Percentiles rank a stretch among this genome's conserved stretches.
Evolutionary conservation across 1,284 basidiomycete species (phyloP).

Genomic region (Athelia psychrophila): DNA sequence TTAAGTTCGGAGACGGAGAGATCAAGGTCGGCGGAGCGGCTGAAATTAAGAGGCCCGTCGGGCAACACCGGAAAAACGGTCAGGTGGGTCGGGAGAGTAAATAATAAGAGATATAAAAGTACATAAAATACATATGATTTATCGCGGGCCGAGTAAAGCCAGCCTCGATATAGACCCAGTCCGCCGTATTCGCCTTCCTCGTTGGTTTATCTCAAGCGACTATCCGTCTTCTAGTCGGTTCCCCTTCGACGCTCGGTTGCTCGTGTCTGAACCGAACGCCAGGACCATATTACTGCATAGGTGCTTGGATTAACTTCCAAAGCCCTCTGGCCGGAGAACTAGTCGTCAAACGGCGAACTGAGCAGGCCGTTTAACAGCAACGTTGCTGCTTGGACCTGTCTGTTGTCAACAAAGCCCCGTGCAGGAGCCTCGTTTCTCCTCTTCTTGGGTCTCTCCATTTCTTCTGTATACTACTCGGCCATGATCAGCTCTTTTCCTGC

Average conservation of each 20-base stretch:
- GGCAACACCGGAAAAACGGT: too few relatives aligned
- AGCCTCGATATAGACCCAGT: not conserved
- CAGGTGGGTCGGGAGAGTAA: too few relatives aligned
- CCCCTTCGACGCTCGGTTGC: not conserved
- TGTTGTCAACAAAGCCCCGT: constrained; percentile 1
- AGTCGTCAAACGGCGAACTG: not conserved
- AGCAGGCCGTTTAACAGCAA: not conserved
- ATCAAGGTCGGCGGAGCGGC: too few relatives aligned
- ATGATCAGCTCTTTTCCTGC: constrained; percentile 54
- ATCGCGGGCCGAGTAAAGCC: not conserved
- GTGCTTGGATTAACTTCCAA: not conserved
- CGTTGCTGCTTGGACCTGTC: not conserved
- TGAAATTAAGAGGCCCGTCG: too few relatives aligned
- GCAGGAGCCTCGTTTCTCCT: not conserved
- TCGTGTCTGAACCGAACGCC: not conserved
- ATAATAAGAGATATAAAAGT: too few relatives aligned
- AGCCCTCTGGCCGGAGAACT: not conserved
- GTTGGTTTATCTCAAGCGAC: not conserved
- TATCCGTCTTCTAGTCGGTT: not conserved
- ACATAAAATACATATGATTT: too few relatives aligned
- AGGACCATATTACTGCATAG: not conserved
- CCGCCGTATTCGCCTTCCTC: not conserved
- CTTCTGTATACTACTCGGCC: not conserved
- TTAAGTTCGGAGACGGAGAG: too few relatives aligned
- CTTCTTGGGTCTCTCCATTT: not conserved